Percentiles rank a stretch among this genome's conserved stretches.
phyloP scores from a whole-genome alignment of 192 early-diverging fungal genomes.

The Kickxella alabastrina region DNA sequence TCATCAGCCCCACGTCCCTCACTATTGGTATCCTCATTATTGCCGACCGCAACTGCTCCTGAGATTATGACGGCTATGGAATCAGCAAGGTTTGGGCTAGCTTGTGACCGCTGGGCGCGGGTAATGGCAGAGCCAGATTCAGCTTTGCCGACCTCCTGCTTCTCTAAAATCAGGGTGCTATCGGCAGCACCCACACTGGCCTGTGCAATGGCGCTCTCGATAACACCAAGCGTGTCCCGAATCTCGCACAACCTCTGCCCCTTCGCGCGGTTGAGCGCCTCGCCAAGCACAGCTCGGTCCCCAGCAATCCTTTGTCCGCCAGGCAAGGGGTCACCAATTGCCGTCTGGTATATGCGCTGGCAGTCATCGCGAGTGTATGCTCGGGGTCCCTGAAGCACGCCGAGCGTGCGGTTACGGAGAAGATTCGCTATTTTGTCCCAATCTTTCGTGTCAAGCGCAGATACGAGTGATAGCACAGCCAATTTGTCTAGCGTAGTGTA shows the following conservation, averaged over 20 bases:
- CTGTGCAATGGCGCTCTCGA: conserved; percentile 4
- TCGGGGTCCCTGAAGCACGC: conserved; percentile 1
- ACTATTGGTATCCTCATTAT: no score
- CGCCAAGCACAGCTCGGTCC: not conserved
- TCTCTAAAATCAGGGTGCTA: not conserved
- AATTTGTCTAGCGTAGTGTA: conserved; percentile 36
- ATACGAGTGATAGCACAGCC: conserved; percentile 26
- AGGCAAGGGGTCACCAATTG: not conserved
- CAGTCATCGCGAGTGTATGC: conserved; percentile 22
- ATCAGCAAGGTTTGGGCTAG: no score
- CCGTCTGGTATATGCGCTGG: conserved; percentile 17
- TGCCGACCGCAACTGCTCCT: no score
- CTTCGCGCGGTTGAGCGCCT: conserved; percentile 18
- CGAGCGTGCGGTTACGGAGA: not conserved
- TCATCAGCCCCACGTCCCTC: no score
- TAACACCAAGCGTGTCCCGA: conserved; percentile 13
- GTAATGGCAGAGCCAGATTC: no score
- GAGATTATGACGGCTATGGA: no score
- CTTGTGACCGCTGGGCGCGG: no score
- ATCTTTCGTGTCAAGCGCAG: conserved; percentile 13
- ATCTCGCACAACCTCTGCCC: conserved; percentile 29
- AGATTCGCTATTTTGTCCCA: conserved; percentile 19
- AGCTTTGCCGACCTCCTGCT: no score
- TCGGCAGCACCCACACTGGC: not conserved
- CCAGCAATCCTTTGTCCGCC: no score